Conservation (phyloP, 108 stramenopile species). For the Seminavis robusta region DNA sequence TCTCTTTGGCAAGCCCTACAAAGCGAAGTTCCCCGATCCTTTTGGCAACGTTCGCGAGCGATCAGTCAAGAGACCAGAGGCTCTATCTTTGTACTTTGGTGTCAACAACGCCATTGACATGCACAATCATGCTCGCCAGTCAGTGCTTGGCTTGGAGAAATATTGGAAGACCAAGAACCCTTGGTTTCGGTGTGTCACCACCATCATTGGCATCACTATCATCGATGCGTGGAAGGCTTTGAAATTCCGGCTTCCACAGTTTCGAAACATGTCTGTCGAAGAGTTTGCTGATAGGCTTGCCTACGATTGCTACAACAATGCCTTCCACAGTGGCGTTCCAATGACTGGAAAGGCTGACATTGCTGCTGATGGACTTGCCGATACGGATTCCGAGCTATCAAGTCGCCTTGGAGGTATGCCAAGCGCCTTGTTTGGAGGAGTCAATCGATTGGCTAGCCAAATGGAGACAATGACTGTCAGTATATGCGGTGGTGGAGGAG, state of each 20-base stretch:
- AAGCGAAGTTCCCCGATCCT: slow-evolving; percentile 8
- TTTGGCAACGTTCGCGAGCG: no score
- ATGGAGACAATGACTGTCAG: no score
- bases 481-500: no score
- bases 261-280: slow-evolving; percentile 1
- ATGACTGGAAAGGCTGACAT: no score
- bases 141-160: slow-evolving; percentile 13
- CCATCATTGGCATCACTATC: slow-evolving; percentile 21
- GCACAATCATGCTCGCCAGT: slow-evolving; percentile 25
- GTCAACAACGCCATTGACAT: slow-evolving; percentile 9
- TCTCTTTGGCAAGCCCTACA: no score
- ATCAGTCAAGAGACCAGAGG: no score
- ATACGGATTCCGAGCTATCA: no score
- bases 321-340: not conserved
- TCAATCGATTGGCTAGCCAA: no score
- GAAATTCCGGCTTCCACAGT: not conserved
- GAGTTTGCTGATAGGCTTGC: not conserved
- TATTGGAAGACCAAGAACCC: slow-evolving; percentile 20
- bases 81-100: slow-evolving; percentile 4
- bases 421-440: no score
- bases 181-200: slow-evolving; percentile 18
- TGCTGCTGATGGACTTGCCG: no score
- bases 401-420: no score
- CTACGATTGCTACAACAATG: not conserved
- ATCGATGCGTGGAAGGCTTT: slow-evolving; percentile 10